Percentiles rank a stretch among this genome's conserved stretches.
Evolutionary conservation across 306 rosid genomes (phyloP).

Genomic region (Macrotyloma uniflorum): DNA sequence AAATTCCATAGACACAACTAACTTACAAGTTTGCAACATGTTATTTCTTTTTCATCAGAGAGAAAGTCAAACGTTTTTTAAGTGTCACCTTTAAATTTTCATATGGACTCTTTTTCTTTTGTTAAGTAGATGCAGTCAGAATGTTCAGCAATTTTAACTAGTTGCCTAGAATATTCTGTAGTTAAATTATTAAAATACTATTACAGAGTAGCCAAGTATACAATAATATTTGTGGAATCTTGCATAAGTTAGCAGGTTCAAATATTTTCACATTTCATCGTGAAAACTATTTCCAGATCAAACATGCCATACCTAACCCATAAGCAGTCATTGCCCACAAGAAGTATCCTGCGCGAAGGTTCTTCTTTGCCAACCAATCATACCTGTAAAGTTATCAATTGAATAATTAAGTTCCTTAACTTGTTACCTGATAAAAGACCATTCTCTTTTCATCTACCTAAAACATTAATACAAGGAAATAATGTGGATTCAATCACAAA

Average conservation of each 20-base stretch:
- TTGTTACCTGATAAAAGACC: not conserved
- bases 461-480: conserved; percentile 23
- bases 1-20: not conserved
- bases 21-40: not conserved
- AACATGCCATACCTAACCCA: conserved; percentile 80
- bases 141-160: not conserved
- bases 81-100: not conserved
- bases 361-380: conserved; percentile 93
- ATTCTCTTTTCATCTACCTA: conserved; percentile 17
- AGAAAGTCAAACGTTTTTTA: not conserved
- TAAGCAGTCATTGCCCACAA: conserved; percentile 97
- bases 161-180: not conserved
- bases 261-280: conserved; percentile 28
- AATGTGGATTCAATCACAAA: not conserved
- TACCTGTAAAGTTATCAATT: conserved; percentile 59
- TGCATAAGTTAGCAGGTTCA: not conserved
- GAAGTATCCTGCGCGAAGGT: conserved; percentile 81
- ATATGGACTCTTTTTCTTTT: not conserved
- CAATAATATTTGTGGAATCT: conserved; percentile 4
- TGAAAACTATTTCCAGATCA: conserved; percentile 3
- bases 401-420: conserved; percentile 27
- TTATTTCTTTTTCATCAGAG: not conserved
- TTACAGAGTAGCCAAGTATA: not conserved
- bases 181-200: not conserved
- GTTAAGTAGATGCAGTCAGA: not conserved